Evolutionary conservation across 106 monocot genomes (phyloP), one percentile per base, ranked within the genome.

Genomic region (Apostasia ramifera): DNA sequence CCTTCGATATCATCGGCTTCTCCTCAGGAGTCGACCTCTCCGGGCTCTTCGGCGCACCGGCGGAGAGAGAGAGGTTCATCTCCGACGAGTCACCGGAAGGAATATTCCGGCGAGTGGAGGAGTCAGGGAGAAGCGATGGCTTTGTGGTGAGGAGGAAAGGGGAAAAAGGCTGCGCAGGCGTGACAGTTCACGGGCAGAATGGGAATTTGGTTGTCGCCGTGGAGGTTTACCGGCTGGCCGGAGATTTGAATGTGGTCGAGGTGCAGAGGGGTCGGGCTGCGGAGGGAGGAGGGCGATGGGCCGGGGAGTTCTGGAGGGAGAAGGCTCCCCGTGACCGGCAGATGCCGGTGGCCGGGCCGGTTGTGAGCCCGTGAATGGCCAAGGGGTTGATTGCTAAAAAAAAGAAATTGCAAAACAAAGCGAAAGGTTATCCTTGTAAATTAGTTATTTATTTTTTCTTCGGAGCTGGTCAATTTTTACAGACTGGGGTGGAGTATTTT

Each of bases 1-100:
- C 73, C 3, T 73, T 73, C 40, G 65, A 73, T 47, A 51, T 73
- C 43, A 73, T 73, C 9, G 55, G 56, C 46, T 57, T 73, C 9
- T 65, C 73, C 4, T 66, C 56, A 38, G 74, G 74, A 1, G 57
- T 49, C 8, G 58, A 66, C 11, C 47, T 74, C 3, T 74, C 66
- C 45, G 74, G 74, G n/a, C 37, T 74, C 38, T 74, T 74, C 40
- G 74, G 47, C 1, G 3, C 38, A 39, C 47, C 40, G 8, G 6
- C 15, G 37, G 57, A 66, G 11, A 26, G 57, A 66, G 74, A 74
- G 74, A 46, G 66, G 63, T 74, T 66, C 44, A 57, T 74, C 40
- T 41, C 66, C 45, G 62, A 13, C 44, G 62, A 45, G 44, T 11
- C 3, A 12, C 44, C 13, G 62, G 62, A 63, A 44, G 13, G 1